A percentile compares a stretch with the other conserved stretches of the same genome.
phyloP scores from a whole-genome alignment of 139 green algal species.

The Picochlorum sp. region DNA sequence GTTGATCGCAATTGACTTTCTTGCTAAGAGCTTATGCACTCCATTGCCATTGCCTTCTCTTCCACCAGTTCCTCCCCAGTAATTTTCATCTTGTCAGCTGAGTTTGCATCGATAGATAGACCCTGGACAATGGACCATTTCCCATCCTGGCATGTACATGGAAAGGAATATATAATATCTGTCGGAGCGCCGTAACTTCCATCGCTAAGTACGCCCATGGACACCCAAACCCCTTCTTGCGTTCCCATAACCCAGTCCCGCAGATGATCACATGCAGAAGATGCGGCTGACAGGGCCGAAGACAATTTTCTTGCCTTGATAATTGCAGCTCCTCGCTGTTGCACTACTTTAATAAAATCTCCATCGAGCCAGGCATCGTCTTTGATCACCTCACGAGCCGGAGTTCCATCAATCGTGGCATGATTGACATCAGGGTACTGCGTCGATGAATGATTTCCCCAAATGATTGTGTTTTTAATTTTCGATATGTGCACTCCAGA shows the following conservation, averaged over 20 bases:
- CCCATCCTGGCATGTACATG: constrained; percentile 71
- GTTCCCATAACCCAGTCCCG: constrained; percentile 83
- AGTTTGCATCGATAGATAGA: constrained; percentile 61
- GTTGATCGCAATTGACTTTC: neutral
- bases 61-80: constrained; percentile 79
- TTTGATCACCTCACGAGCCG: constrained; percentile 50
- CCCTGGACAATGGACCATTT: constrained; percentile 82
- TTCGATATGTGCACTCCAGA: constrained; percentile 43
- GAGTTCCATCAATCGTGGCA: constrained; percentile 59
- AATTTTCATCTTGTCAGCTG: constrained; percentile 55
- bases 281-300: constrained; percentile 77
- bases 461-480: constrained; percentile 93
- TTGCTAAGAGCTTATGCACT: constrained; percentile 26
- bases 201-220: constrained; percentile 84
- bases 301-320: constrained; percentile 83
- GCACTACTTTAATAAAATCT: constrained; percentile 80
- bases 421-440: constrained; percentile 94
- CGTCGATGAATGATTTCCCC: constrained; percentile 91
- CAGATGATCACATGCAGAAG: constrained; percentile 83
- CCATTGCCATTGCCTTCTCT: constrained; percentile 51
- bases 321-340: constrained; percentile 88
- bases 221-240: constrained; percentile 48
- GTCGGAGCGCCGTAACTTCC: constrained; percentile 65
- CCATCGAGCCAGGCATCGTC: constrained; percentile 68
- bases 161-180: constrained; percentile 80